phyloP scores from a whole-genome alignment of 768 basidiomycete species.

The Leccinum boreale region DNA sequence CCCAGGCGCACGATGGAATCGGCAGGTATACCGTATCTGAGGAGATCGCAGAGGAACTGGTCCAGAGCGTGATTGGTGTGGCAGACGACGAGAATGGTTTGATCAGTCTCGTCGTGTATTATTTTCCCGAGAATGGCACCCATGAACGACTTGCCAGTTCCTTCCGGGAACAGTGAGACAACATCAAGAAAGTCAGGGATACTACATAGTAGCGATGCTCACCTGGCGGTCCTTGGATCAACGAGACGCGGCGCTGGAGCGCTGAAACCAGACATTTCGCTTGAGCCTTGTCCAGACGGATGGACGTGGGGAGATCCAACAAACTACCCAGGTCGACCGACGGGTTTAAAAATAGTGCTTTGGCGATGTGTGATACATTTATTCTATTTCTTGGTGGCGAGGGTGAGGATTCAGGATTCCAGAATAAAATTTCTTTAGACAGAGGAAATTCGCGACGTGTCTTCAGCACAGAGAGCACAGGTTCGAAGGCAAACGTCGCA shows the following conservation, averaged over 20 bases:
- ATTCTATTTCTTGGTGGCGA: not conserved
- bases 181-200: no score
- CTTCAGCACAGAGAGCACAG: slow-evolving; percentile 52
- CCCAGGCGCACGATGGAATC: slow-evolving; percentile 51
- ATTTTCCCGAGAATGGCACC: slow-evolving; percentile 61
- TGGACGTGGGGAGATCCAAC: slow-evolving; percentile 33
- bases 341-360: slow-evolving; percentile 29
- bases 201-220: not conserved
- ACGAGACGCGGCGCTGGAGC: slow-evolving; percentile 49
- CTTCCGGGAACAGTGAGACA: slow-evolving; percentile 29
- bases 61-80: slow-evolving; percentile 75
- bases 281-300: slow-evolving; percentile 53
- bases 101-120: slow-evolving; percentile 43
- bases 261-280: slow-evolving; percentile 43
- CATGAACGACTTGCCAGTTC: slow-evolving; percentile 73
- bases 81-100: slow-evolving; percentile 62
- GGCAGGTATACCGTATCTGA: slow-evolving; percentile 53
- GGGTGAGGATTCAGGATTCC: slow-evolving; percentile 34
- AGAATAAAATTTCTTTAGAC: slow-evolving; percentile 48
- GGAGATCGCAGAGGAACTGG: slow-evolving; percentile 59
- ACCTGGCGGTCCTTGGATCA: slow-evolving; percentile 77
- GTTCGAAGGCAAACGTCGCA: slow-evolving; percentile 59
- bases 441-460: slow-evolving; percentile 41
- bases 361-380: slow-evolving; percentile 20
- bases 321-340: slow-evolving; percentile 37